These are phyloP conservation scores for Vigna reflexopilosa DNA, from an alignment of 306 rosid genomes.

Conservation along the genomic window DNA sequence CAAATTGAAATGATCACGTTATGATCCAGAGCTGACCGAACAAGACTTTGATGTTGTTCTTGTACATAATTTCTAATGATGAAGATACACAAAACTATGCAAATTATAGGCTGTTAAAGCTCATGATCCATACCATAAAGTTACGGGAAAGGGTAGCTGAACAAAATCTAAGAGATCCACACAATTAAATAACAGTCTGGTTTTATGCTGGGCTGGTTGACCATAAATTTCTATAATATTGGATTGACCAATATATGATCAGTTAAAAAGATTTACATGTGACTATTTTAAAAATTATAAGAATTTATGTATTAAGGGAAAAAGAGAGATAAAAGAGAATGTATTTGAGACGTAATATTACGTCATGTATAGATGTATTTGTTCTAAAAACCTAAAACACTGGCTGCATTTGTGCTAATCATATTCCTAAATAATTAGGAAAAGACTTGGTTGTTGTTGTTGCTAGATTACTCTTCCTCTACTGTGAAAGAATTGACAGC, in stretches of 20 bases:
- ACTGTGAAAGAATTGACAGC: constrained; percentile 14
- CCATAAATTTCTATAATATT: background rate
- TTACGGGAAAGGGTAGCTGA: background rate
- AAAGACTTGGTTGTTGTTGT: background rate
- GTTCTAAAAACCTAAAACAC: background rate
- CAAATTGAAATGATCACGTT: too few species aligned
- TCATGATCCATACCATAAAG: background rate
- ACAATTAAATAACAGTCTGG: background rate
- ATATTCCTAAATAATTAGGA: background rate
- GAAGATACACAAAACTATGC: background rate
- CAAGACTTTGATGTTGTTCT: too few species aligned
- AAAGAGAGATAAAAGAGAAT: background rate
- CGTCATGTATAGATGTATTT: background rate
- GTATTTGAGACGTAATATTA: background rate
- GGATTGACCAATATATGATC: background rate
- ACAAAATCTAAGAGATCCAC: background rate
- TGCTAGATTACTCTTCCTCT: background rate
- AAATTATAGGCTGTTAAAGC: background rate
- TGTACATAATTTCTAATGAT: background rate
- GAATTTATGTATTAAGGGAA: background rate
- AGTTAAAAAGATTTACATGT: background rate
- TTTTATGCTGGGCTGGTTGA: background rate
- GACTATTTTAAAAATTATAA: background rate
- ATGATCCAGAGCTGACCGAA: too few species aligned
- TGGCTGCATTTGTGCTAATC: background rate